A percentile compares a stretch with the other conserved stretches of the same genome.
Evolutionary conservation across 257 asterid species (phyloP).

Genomic region (Ocimum tenuiflorum): DNA sequence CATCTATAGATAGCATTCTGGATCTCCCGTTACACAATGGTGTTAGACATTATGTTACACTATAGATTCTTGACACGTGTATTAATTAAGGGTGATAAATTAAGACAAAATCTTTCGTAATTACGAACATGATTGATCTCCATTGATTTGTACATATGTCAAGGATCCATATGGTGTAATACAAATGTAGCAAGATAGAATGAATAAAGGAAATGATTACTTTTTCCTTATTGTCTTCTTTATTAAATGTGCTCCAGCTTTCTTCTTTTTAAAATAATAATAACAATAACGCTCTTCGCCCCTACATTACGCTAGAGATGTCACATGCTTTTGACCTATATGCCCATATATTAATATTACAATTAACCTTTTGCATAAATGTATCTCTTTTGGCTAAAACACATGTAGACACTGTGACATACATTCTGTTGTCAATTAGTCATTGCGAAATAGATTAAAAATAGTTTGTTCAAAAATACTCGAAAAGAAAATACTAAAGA

Average conservation of each 20-base stretch:
- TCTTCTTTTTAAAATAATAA: neutral
- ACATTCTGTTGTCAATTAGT: conserved; percentile 23
- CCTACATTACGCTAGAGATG: conserved; percentile 25
- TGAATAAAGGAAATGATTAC: conserved; percentile 20
- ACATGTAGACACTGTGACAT: conserved; percentile 26
- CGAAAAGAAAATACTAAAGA: too few species aligned
- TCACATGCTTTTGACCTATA: conserved; percentile 28
- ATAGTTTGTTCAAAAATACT: neutral
- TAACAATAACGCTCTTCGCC: conserved; percentile 18
- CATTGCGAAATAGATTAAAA: neutral
- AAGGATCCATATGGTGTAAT: too few species aligned
- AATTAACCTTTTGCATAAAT: conserved; percentile 14
- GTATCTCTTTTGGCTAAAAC: conserved; percentile 18
- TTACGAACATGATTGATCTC: too few species aligned
- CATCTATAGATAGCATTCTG: too few species aligned
- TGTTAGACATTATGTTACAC: too few species aligned
- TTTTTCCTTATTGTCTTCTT: conserved; percentile 7
- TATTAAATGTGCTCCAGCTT: neutral
- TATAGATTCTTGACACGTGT: too few species aligned
- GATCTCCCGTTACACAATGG: too few species aligned
- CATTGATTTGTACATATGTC: too few species aligned
- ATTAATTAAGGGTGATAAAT: too few species aligned
- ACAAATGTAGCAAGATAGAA: too few species aligned
- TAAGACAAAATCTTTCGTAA: too few species aligned
- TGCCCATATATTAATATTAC: conserved; percentile 1